A percentile compares a stretch with the other conserved stretches of the same genome.
These are phyloP conservation scores for Cutaneotrichosporon mucoides DNA, from an alignment of 1,284 basidiomycete species.

Conservation along the genomic window DNA sequence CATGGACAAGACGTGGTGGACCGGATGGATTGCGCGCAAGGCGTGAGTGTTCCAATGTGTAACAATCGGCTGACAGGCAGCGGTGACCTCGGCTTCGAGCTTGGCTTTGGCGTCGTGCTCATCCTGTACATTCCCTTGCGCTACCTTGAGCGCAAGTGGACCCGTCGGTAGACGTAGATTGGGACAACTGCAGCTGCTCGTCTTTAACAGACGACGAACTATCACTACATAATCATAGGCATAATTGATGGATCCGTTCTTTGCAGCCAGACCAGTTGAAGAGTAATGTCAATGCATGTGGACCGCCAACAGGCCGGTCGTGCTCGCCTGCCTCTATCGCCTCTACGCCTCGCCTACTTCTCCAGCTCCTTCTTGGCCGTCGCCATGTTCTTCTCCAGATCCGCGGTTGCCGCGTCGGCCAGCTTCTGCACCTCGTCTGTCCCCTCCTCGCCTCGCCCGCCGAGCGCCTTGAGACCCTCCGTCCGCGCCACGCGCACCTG, in stretches of 20 bases:
- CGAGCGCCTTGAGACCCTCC: constrained; percentile 43
- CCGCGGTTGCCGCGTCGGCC: constrained; percentile 35
- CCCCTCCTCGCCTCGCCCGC: constrained; percentile 36
- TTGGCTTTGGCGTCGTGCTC: constrained; percentile 21
- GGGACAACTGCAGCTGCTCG: too few species aligned
- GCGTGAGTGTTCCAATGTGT: constrained; percentile 24
- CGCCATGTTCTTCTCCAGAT: constrained; percentile 37
- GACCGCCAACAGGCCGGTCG: neutral
- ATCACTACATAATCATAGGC: too few species aligned
- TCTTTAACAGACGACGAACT: too few species aligned
- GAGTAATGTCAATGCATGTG: too few species aligned
- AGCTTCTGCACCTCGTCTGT: constrained; percentile 42
- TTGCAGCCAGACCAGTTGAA: too few species aligned
- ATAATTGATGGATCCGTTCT: too few species aligned
- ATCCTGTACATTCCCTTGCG: constrained; percentile 33
- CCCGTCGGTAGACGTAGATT: constrained; percentile 4
- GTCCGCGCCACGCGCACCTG: constrained; percentile 41
- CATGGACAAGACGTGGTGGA: constrained; percentile 49
- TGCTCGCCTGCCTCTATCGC: neutral
- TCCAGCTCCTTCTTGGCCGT: constrained; percentile 49
- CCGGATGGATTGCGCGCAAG: constrained; percentile 44
- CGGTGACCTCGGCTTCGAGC: constrained; percentile 39
- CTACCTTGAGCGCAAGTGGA: constrained; percentile 42
- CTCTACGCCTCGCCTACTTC: constrained; percentile 22
- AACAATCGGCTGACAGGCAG: constrained; percentile 16